These are phyloP conservation scores for Dryadomyces quercus-mongolicae DNA, from an alignment of 2,329 filamentous ascomycete genomes.

Conservation along the genomic window DNA sequence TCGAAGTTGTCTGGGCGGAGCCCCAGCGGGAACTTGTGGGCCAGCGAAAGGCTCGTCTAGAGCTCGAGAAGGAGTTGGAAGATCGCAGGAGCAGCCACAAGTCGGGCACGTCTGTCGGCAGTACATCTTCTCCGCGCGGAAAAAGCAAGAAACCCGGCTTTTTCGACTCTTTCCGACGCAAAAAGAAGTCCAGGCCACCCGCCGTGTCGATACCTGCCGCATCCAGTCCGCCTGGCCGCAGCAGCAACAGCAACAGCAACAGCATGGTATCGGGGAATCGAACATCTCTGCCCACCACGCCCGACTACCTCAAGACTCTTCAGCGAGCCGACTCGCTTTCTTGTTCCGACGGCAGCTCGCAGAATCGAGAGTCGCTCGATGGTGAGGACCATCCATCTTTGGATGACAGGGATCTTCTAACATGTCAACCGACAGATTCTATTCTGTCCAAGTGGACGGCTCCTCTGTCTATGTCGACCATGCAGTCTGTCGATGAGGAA, in stretches of 20 bases:
- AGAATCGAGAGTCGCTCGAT: conserved; percentile 8
- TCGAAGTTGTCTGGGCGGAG: conserved; percentile 48
- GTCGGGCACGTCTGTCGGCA: conserved; percentile 29
- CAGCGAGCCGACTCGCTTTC: background rate
- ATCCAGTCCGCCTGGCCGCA: background rate
- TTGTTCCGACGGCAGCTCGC: conserved; percentile 7
- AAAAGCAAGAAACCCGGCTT: conserved; percentile 27
- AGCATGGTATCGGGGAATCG: background rate
- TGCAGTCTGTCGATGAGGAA: conserved; percentile 11
- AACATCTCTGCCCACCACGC: background rate
- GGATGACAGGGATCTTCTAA: background rate
- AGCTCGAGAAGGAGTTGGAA: conserved; percentile 23
- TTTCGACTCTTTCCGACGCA: conserved; percentile 24
- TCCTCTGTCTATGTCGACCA: conserved; percentile 9
- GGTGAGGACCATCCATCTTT: conserved; percentile 3
- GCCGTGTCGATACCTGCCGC: too few relatives aligned
- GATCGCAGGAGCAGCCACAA: conserved; percentile 17
- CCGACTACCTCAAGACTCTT: background rate
- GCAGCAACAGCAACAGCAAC: background rate
- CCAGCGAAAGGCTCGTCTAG: conserved; percentile 38
- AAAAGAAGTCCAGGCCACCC: background rate
- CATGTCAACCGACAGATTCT: conserved; percentile 23
- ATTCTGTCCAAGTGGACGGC: conserved; percentile 31
- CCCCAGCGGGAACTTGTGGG: conserved; percentile 39
- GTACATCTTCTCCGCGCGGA: conserved; percentile 25